phyloP scores from a whole-genome alignment of 129 eudicot genomes.

The Heracleum sosnowskyi region DNA sequence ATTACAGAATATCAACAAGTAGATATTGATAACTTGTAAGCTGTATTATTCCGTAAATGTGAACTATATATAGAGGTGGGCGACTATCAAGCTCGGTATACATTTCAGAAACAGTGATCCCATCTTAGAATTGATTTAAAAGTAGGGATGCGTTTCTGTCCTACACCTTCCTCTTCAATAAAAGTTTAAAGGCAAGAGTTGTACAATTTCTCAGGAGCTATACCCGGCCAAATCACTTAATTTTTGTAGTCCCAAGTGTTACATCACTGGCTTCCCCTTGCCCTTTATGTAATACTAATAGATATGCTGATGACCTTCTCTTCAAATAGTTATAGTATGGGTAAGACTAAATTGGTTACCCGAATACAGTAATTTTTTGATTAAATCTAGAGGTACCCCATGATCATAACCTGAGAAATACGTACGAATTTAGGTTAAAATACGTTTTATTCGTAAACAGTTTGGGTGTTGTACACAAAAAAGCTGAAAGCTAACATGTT shows the following conservation, averaged over 20 bases:
- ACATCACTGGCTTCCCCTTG: neutral
- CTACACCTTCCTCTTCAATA: neutral
- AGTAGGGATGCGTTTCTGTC: constrained; percentile 3
- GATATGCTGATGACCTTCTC: neutral
- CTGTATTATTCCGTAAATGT: neutral
- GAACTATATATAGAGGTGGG: constrained; percentile 25
- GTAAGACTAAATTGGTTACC: neutral
- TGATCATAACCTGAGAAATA: neutral
- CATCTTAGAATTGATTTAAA: neutral
- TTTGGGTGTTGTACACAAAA: neutral
- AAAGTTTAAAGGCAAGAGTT: neutral
- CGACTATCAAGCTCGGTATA: neutral
- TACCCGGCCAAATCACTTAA: neutral
- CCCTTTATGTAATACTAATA: neutral
- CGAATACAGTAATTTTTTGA: neutral
- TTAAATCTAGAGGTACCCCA: neutral
- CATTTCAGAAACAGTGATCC: neutral
- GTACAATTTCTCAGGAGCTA: neutral
- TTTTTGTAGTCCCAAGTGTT: neutral
- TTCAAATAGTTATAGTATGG: neutral
- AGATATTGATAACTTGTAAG: neutral
- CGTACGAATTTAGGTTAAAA: neutral
- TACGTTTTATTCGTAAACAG: neutral
- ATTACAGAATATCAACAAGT: constrained; percentile 18
- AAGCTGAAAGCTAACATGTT: neutral